Evolutionary conservation across 2,329 filamentous ascomycete genomes (phyloP).

Genomic region (Ascocoryne sarcoides): DNA sequence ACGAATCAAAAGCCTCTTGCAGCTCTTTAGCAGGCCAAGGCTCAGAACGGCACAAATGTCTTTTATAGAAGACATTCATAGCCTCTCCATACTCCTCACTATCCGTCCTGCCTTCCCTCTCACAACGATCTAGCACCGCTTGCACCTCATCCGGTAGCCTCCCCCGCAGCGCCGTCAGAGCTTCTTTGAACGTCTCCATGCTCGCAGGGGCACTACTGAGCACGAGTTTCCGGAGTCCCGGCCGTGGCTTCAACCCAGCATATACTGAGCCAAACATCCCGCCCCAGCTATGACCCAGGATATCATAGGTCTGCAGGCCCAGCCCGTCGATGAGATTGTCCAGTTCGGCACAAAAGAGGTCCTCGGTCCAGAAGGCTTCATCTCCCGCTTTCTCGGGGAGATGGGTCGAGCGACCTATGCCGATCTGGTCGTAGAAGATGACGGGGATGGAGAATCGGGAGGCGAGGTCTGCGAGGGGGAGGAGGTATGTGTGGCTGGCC

Average conservation of each 20-base stretch:
- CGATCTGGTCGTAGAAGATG: conserved; percentile 47
- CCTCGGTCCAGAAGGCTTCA: conserved; percentile 36
- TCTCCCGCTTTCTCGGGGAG: conserved; percentile 38
- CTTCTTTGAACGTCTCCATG: background rate
- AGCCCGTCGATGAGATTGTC: conserved; percentile 38
- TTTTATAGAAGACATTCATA: conserved; percentile 23
- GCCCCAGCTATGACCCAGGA: conserved; percentile 44
- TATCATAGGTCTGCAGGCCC: conserved; percentile 32
- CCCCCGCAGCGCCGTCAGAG: background rate
- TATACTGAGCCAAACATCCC: conserved; percentile 40
- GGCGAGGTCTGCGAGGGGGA: conserved; percentile 4
- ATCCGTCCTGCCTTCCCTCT: conserved; percentile 14
- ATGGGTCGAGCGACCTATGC: conserved; percentile 40
- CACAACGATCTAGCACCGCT: conserved; percentile 1
- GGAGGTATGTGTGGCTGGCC: conserved; percentile 34
- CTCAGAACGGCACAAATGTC: conserved; percentile 24
- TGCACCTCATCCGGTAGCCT: conserved; percentile 6
- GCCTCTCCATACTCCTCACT: conserved; percentile 24
- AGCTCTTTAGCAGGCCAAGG: conserved; percentile 28
- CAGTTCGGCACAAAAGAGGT: conserved; percentile 41
- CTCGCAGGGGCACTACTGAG: background rate
- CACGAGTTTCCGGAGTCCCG: conserved; percentile 7
- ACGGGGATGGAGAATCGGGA: conserved; percentile 31
- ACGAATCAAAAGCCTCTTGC: conserved; percentile 24
- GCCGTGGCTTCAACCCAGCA: conserved; percentile 29